phyloP scores from a whole-genome alignment of 176 grass and related monocot genomes.

The Oryza glaberrima region DNA sequence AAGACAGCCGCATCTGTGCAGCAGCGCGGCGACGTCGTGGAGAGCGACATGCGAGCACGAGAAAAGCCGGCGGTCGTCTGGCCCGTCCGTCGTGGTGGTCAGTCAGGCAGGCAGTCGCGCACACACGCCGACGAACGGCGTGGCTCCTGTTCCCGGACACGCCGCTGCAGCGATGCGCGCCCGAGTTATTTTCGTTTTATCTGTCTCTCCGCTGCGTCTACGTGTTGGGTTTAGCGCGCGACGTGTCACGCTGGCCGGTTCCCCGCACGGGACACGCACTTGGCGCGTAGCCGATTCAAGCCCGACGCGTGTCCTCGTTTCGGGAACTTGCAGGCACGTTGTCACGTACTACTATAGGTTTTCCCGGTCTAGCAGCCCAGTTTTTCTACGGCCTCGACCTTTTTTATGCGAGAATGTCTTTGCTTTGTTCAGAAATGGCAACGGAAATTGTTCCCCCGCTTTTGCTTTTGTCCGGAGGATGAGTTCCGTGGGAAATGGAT shows the following conservation, averaged over 20 bases:
- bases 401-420: neutral
- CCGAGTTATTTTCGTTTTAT: neutral
- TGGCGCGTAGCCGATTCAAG: slow-evolving; percentile 26
- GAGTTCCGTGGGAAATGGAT: neutral
- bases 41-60: slow-evolving; percentile 24
- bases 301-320: neutral
- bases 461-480: neutral
- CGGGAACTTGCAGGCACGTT: neutral
- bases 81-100: neutral
- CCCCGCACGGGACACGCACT: slow-evolving; percentile 30
- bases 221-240: neutral
- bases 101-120: neutral
- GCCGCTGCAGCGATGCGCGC: neutral
- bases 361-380: neutral
- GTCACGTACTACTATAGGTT: too few species aligned
- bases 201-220: neutral
- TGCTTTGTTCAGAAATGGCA: neutral
- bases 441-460: neutral
- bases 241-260: slow-evolving; percentile 26
- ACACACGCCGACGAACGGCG: neutral
- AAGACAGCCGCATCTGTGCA: neutral
- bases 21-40: slow-evolving; percentile 12
- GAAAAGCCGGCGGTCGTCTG: slow-evolving; percentile 24
- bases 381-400: neutral
- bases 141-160: slow-evolving; percentile 34